phyloP scores from a whole-genome alignment of 2,329 filamentous ascomycete genomes.

The Malbranchea cinnamomea region DNA sequence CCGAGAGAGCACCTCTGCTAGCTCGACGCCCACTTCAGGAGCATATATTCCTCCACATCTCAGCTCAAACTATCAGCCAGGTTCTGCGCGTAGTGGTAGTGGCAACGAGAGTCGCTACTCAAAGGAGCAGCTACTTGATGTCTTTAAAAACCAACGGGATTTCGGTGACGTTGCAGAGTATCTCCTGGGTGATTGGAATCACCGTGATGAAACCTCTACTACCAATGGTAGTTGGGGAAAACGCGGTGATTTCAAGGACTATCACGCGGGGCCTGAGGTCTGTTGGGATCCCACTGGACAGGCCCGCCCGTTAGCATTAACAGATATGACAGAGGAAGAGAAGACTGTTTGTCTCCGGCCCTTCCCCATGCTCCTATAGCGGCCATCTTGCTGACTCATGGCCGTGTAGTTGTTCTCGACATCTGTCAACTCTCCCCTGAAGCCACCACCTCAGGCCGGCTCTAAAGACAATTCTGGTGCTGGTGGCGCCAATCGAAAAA shows the following conservation, averaged over 20 bases:
- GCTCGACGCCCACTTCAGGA: constrained; percentile 26
- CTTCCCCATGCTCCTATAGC: constrained; percentile 6
- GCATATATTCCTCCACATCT: constrained; percentile 48
- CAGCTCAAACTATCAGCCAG: constrained; percentile 34
- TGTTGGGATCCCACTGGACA: constrained; percentile 73
- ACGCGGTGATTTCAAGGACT: constrained; percentile 55
- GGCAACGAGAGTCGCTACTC: constrained; percentile 50
- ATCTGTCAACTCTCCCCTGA: constrained; percentile 88
- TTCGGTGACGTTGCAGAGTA: constrained; percentile 45
- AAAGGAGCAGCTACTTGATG: constrained; percentile 61
- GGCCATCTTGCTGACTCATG: constrained; percentile 9
- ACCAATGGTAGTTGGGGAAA: constrained; percentile 59
- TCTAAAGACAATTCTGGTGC: constrained; percentile 39
- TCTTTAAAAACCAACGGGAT: constrained; percentile 48
- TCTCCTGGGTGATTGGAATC: constrained; percentile 62
- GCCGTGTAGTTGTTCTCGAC: constrained; percentile 57
- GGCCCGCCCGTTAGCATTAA: constrained; percentile 55
- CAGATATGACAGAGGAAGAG: constrained; percentile 55
- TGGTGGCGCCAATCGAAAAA: constrained; percentile 51
- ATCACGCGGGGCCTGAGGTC: constrained; percentile 67
- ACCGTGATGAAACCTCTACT: constrained; percentile 47
- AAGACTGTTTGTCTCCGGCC: constrained; percentile 38
- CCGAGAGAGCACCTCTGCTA: constrained; percentile 27
- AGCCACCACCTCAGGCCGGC: constrained; percentile 56
- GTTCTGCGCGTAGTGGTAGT: constrained; percentile 38